Base-by-base conservation (phyloP, 2,329 filamentous ascomycete species). In the Macroventuria anomochaeta region DNA sequence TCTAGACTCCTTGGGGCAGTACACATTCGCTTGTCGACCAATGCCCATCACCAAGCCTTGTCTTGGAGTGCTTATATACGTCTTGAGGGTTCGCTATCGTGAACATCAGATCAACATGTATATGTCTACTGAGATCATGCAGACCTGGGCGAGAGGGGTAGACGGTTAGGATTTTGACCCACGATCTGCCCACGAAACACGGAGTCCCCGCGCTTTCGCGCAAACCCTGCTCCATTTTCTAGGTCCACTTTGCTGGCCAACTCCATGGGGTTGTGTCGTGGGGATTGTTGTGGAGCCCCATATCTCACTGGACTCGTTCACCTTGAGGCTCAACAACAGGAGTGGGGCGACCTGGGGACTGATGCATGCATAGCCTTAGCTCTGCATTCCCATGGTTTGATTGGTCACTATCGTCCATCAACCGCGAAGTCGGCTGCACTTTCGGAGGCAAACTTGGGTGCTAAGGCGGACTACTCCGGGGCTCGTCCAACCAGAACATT, bases 271-370 rank as follows among this genome's bases (percentile, higher is more conserved):
- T 61, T 43, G 42, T 54, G 39, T 46, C 39, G 55, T 55, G 64
- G 65, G 63, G 61, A 63, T 55, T 61, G 48, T 38, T 62, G 57
- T 62, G 51, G 62, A 60, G 59, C 53, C 51, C 49, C 39, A 34
- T 32, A 38, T 47, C 53, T 49, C 46, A 57, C 42, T 54, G 46
- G 41, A 38, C 40, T 51, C 46, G 46, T 52, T 60, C 49, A 55
- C 34, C 59, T 56, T 69, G 63, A 66, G 66, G 66, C 66, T 69
- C 64, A 67, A 68, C 57, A 57, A 54, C 46, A 15, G 46, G 57
- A 61, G 64, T 64, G 64, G 57, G 46, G 51, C 15, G 29, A 32
- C 41, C 53, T 50, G 52, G 51, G 52, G 43, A 38, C 26, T 36
- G 34, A 41, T 42, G 51, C 53, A 42, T 41, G 44, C 34, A 41